Evolutionary conservation across 495 filamentous ascomycete species (phyloP).

Genomic region (Cetradonia linearis): DNA sequence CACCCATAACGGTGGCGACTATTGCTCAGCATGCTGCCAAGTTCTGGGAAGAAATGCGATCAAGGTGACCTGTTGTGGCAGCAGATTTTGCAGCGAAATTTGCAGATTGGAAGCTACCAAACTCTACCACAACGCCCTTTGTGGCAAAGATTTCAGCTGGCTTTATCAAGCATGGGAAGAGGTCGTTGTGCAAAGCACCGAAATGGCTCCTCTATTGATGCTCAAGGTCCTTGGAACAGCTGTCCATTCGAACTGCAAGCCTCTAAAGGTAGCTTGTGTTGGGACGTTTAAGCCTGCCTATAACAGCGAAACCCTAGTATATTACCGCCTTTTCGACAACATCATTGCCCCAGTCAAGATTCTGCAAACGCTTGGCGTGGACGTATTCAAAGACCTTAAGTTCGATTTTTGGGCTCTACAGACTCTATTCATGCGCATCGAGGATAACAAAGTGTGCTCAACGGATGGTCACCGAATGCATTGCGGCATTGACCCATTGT

Average conservation of each 20-base stretch:
- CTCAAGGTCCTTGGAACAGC: not conserved
- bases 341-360: not conserved
- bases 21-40: not conserved
- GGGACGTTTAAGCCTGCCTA: not conserved
- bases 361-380: not conserved
- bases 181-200: too few relatives aligned
- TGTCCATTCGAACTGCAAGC: not conserved
- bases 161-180: not conserved
- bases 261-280: not conserved
- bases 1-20: too few relatives aligned
- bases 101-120: not conserved
- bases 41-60: not conserved
- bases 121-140: not conserved
- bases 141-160: not conserved
- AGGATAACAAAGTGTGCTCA: not conserved
- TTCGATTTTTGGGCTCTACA: constrained; percentile 6
- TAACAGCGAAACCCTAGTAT: not conserved
- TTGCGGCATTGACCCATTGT: not conserved
- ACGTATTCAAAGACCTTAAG: not conserved
- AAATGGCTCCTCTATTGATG: not conserved
- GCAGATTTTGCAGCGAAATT: not conserved
- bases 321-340: not conserved
- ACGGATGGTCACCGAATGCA: not conserved
- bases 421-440: not conserved
- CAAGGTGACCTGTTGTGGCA: not conserved